Percentiles rank a stretch among this genome's conserved stretches.
Conservation (phyloP, 306 rosid genomes). For the Mucuna pruriens region DNA sequence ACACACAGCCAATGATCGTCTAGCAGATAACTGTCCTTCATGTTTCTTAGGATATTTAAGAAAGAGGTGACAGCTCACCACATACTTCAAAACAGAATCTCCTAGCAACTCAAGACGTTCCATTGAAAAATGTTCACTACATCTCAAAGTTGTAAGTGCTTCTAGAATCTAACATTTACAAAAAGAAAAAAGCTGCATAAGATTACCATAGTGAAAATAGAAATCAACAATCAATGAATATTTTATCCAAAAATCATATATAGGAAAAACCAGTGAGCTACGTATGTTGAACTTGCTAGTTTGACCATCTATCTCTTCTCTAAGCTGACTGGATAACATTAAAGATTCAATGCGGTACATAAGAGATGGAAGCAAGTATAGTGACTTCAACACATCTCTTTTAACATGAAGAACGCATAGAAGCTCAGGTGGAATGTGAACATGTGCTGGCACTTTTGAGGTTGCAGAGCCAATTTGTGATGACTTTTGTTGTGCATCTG, state of each 20-base stretch:
- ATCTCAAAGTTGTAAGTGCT: conserved; percentile 86
- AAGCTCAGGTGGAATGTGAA: conserved; percentile 93
- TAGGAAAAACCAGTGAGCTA: conserved; percentile 67
- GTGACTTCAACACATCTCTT: conserved; percentile 66
- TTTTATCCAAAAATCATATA: conserved; percentile 33
- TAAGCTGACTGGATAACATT: conserved; percentile 88
- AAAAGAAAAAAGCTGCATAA: conserved; percentile 29
- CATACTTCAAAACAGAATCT: conserved; percentile 89
- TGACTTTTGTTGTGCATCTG: conserved; percentile 55
- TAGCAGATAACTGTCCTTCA: conserved; percentile 79
- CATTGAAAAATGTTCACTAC: conserved; percentile 78
- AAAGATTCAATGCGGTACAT: conserved; percentile 83
- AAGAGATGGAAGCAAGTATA: conserved; percentile 84
- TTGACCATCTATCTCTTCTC: conserved; percentile 63
- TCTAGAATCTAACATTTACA: conserved; percentile 68
- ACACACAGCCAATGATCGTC: conserved; percentile 57
- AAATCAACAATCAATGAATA: not conserved
- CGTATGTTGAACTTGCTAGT: conserved; percentile 51
- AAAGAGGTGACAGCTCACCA: conserved; percentile 81
- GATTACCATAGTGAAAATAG: conserved; percentile 18
- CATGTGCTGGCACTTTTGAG: conserved; percentile 65
- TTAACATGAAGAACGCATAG: conserved; percentile 57
- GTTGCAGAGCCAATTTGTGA: conserved; percentile 41
- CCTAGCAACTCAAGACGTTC: conserved; percentile 98
- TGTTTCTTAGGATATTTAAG: conserved; percentile 75